Evolutionary conservation across 2,329 filamentous ascomycete genomes (phyloP), one percentile per base, ranked within the genome.

Genomic region (Phoma sp.): DNA sequence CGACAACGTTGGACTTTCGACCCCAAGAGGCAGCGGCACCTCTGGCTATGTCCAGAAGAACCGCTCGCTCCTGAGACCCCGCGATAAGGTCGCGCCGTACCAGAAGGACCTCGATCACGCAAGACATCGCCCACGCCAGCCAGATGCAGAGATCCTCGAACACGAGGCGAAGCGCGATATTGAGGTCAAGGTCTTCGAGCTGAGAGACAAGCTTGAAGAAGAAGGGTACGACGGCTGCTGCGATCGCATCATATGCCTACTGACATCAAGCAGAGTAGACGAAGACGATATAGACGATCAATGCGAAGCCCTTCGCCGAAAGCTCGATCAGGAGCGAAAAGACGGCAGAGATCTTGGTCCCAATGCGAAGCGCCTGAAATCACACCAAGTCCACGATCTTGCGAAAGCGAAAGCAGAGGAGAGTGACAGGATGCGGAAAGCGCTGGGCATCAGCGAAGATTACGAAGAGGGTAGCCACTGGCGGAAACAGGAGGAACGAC

Each of bases 1-100:
- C 57, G 92, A 95, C 63, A 99, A 99, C 79, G 95, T 99, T 70
- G 96, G 95, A 53, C 91, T 99, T 68, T 87, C 89, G 52, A 99
- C 95, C 4, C 95, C 95, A 3, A 89, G 95, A 69, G 95, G 95
- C 64, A 96, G 90, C 72, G 95, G 95, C 42, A 99, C 95, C 52
- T 98, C 93, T 1, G 95, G 95, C 72, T 98, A 98, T 75, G 93
- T 99, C 52, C 93, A 98, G 78, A 91, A 92, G 76, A 99, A 98
- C 79, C 86, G 92, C 32, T 95, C 95, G 14, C 88, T 93, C 72
- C 86, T 97, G 66, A 87, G 84, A 71, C 92, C 90, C 27, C 92
- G 93, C 77, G 91, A 96, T 78, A 84, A 86, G 67, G 83, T 81
- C 55, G 87, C 87, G 14, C 93, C 92, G 0, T 96, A 96, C 76